A percentile compares a stretch with the other conserved stretches of the same genome.
Evolutionary conservation across 768 basidiomycete genomes (phyloP).

Genomic region (Suillus discolor): DNA sequence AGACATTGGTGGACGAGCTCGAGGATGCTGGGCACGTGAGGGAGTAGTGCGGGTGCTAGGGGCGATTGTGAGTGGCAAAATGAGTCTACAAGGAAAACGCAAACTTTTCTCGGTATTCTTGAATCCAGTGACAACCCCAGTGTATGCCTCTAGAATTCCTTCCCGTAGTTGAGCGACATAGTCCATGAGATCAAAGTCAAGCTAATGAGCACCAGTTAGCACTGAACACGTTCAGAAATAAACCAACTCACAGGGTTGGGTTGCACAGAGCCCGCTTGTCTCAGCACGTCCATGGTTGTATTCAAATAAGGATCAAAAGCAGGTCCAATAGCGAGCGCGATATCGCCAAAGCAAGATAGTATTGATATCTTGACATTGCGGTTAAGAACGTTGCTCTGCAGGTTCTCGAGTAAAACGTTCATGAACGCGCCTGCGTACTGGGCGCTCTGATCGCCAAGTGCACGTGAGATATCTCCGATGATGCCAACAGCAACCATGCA

Average conservation of each 20-base stretch:
- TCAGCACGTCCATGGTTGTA: constrained; percentile 88
- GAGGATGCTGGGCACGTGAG: constrained; percentile 73
- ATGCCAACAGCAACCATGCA: constrained; percentile 96
- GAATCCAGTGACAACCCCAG: constrained; percentile 88
- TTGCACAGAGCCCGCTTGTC: constrained; percentile 86
- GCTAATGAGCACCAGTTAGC: constrained; percentile 40
- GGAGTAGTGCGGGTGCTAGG: constrained; percentile 46
- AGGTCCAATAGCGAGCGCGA: constrained; percentile 88
- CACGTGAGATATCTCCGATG: constrained; percentile 95
- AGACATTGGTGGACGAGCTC: constrained; percentile 80
- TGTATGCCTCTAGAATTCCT: constrained; percentile 96
- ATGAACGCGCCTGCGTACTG: constrained; percentile 90
- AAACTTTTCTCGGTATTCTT: constrained; percentile 82
- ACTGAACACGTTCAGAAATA: not conserved
- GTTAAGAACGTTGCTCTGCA: constrained; percentile 88
- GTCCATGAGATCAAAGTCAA: constrained; percentile 89
- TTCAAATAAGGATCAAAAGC: constrained; percentile 87
- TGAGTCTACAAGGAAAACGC: not conserved
- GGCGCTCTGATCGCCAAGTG: constrained; percentile 80
- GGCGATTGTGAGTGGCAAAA: constrained; percentile 6
- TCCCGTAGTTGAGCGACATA: constrained; percentile 90
- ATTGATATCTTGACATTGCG: constrained; percentile 98
- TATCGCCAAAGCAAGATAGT: constrained; percentile 93
- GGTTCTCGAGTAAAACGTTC: constrained; percentile 87
- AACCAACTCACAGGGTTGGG: constrained; percentile 74